These are phyloP conservation scores for Raffaelea ambrosiae DNA, from an alignment of 2,329 filamentous ascomycete species.

Conservation along the genomic window DNA sequence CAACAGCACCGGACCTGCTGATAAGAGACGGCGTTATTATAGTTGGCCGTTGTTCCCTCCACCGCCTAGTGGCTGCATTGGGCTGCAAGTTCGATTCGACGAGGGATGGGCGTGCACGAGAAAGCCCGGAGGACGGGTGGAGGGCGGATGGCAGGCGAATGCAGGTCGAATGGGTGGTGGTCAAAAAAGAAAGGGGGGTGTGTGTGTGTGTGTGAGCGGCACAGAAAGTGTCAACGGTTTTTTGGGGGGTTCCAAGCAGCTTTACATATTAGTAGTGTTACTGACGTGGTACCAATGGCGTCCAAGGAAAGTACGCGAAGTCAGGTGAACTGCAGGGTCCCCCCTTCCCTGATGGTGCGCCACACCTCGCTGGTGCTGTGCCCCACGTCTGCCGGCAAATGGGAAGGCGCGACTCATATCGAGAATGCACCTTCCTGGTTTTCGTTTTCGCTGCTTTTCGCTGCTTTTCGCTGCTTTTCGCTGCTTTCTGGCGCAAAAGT, in stretches of 20 bases:
- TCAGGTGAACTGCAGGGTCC: constrained; percentile 15
- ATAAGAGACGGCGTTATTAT: neutral
- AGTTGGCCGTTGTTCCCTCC: neutral
- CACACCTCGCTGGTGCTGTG: no score
- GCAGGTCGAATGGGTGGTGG: neutral
- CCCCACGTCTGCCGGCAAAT: no score
- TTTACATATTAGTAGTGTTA: no score
- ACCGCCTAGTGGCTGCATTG: neutral
- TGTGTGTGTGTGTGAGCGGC: neutral
- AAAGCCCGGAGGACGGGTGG: neutral
- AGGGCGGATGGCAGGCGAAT: neutral
- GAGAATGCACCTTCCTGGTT: no score
- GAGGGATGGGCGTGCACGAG: neutral
- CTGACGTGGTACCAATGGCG: constrained; percentile 7
- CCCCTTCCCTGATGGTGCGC: constrained; percentile 2
- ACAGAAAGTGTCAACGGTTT: neutral
- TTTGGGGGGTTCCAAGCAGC: constrained; percentile 1
- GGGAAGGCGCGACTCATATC: no score
- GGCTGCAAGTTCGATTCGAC: neutral
- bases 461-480: no score
- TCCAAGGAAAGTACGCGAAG: constrained; percentile 12
- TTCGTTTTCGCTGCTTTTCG: no score
- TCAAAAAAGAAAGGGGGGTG: neutral
- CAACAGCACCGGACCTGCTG: no score
- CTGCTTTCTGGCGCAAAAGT: no score